Base-by-base conservation (phyloP, 768 basidiomycete genomes). In the Boletus coccyginus region DNA sequence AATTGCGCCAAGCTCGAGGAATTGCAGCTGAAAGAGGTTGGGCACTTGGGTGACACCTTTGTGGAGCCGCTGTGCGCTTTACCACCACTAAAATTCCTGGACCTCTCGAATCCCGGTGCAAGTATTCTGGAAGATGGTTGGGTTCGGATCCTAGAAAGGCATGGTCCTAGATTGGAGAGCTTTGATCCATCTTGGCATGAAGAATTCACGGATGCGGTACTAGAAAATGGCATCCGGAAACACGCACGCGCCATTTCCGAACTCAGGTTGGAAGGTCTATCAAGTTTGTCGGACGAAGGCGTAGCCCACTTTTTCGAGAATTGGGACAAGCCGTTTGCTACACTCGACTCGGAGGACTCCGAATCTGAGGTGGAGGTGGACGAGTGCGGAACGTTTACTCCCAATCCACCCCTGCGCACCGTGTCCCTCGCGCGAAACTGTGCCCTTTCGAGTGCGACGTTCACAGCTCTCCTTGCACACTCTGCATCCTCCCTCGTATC, bases 1-100 rank as follows among this genome's bases (percentile, higher is more conserved):
- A 60, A 74, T 52, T 82, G 79, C 51, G 74, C 80, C 24, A 67
- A 70, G 4, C 74, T 98, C 17, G 78, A 71, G n/a, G 84, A 86
- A 46, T 81, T 99, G 1, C 82, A 90, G 3, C 75, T 99, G 39
- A 83, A 84, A 57, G 91, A 95, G 66, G 71, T 98, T 33, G 92
- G 88, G 8, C 73, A 81, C 58, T 70, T 98, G 54, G 70, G 77
- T 51, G 87, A 93, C 61, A 75, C 73, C 3, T 93, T 89, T 66
- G 72, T 91, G 4, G 73, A 72, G 7, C 72, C 77, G 35, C 71
- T 97, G 31, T 68, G 70, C 29, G 56, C 56, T 16, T 46, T 73
- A 10, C 48, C 71, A 1, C 58, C 67, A 59, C 71, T 94, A 24
- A 78, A 73, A 14, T 74, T 73, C 9, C 78, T 98, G 31, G 92